Evolutionary conservation across 225 moss, liverwort and hornwort genomes (phyloP), one percentile per base, ranked within the genome.

Genomic region (Polytrichum formosum): DNA sequence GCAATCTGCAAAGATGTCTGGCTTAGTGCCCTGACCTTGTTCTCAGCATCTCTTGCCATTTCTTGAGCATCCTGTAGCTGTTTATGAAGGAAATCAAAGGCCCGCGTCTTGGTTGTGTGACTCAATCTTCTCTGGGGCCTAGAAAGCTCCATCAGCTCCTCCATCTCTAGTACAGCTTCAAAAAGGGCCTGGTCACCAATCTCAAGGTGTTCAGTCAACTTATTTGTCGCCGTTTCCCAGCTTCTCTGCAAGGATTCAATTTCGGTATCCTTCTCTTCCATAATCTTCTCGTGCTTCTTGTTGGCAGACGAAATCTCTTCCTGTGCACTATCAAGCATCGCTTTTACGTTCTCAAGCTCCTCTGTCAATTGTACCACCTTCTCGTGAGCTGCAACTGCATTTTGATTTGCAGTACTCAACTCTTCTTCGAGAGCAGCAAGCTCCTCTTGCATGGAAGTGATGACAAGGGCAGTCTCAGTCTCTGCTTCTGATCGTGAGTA

Each of bases 391-490:
- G 71, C 55, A 23, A 81, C 70, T 69, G 87, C 83, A 26, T 65
- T 68, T 21, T 86, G 82, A 16, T 27, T 26, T 54, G 77, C 54
- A 28, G 79, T 65, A 33, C 64, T 76, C 16, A 84, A 26, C 55
- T 88, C 86, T 67, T 81, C 88, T 69, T 78, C 73, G 26, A 88
- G 62, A 5, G 78, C 78, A 19, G 81, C 66, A 54, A 88, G 79
- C 69, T 86, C 91, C 7, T 82, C 77, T 64, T 91, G 91, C 86
- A 91, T 72, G 22, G 80, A 80, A 61, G 83, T 86, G 54, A 91
- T 84, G 53, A 83, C 88, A 22, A 84, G 75, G 58, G 91, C 88
- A 53, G 91, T 88, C 78, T 91, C 88, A 22, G 88, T 82, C 79
- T 91, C 91, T 64, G 81, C 91, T 71, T 88, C 85, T 27, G 84